A percentile compares a stretch with the other conserved stretches of the same genome.
phyloP scores from a whole-genome alignment of 2,329 filamentous ascomycete species.

The Paraphoma sp. region DNA sequence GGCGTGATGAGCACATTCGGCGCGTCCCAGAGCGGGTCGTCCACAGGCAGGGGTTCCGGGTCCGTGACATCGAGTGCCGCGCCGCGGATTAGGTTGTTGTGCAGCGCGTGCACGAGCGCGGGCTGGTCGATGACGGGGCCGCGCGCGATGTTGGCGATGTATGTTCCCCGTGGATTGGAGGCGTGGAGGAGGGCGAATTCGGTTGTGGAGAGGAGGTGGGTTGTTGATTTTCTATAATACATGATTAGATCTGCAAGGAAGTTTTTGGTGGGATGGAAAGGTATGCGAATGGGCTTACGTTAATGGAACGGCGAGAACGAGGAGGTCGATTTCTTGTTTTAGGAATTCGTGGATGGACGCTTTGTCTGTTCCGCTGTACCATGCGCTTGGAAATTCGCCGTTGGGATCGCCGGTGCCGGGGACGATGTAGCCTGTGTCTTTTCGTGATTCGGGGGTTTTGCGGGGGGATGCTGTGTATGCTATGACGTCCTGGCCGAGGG shows the following conservation, averaged over 20 bases:
- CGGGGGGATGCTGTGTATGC: constrained; percentile 77
- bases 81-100: constrained; percentile 63
- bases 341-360: constrained; percentile 61
- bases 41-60: constrained; percentile 74
- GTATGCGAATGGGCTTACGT: constrained; percentile 57
- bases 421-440: constrained; percentile 71
- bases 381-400: constrained; percentile 61
- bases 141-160: constrained; percentile 74
- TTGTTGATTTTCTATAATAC: constrained; percentile 58
- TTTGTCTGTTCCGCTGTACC: constrained; percentile 64
- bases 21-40: constrained; percentile 72
- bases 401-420: constrained; percentile 69
- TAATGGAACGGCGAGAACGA: constrained; percentile 64
- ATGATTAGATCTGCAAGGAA: too few relatives aligned
- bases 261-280: too few relatives aligned
- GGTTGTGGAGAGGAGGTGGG: constrained; percentile 58
- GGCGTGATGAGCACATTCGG: constrained; percentile 74
- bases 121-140: constrained; percentile 68
- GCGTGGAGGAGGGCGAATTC: constrained; percentile 64
- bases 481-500: constrained; percentile 74
- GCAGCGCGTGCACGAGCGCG: constrained; percentile 68
- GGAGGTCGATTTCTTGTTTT: constrained; percentile 61
- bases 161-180: constrained; percentile 56
- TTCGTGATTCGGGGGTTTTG: constrained; percentile 68
- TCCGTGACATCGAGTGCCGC: constrained; percentile 82